Base-by-base conservation (phyloP, 495 filamentous ascomycete genomes). In the Penicillium pancosmium region DNA sequence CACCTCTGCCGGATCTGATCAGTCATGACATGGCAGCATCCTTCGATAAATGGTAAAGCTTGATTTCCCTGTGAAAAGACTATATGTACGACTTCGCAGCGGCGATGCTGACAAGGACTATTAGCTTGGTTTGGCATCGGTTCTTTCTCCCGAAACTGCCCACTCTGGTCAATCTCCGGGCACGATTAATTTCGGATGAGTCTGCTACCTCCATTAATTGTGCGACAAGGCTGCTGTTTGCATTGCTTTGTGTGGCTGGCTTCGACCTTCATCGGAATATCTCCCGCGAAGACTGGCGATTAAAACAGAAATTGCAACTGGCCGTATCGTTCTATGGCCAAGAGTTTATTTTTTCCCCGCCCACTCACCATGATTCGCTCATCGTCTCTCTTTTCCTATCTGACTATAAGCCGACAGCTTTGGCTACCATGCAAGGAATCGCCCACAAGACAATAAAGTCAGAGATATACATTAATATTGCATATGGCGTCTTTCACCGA, bases 291-390 rank as follows among this genome's bases (percentile, higher is more conserved):
- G 25, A 55, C 10, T 33, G 19, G 21, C 23, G 23, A 18, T 35
- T 55, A 15, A 55, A 47, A 35, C 27, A 19, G 9, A 55, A 27
- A 9, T 35, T 55, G 12, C 38, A 35, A 36, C 13, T 7, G 2
- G 53, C 40, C 19, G 41, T 55, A 3, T 47, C 40, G 0, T 55
- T 34, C 38, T 35, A n/a, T 11, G 53, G 53, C 11, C 53, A 55
- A 19, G 53, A 55, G 4, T 55, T 55, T 13, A 55, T 55, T 1
- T 55, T 48, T 21, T 55, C 38, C 13, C 53, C 53, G 15, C 53
- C 53, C 1, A 47, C 25, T 4, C 38, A 55, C 18, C 53, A 43
- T 10, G 53, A 55, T 13, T 47, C 41, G 6, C 15, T 55, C 15
- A 2, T 36, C 4, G 38, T 55, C 7, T 47, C 27, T 36, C 53